These are phyloP conservation scores for Pseudocercospora cruenta DNA, from an alignment of 2,329 filamentous ascomycete genomes.

Conservation along the genomic window DNA sequence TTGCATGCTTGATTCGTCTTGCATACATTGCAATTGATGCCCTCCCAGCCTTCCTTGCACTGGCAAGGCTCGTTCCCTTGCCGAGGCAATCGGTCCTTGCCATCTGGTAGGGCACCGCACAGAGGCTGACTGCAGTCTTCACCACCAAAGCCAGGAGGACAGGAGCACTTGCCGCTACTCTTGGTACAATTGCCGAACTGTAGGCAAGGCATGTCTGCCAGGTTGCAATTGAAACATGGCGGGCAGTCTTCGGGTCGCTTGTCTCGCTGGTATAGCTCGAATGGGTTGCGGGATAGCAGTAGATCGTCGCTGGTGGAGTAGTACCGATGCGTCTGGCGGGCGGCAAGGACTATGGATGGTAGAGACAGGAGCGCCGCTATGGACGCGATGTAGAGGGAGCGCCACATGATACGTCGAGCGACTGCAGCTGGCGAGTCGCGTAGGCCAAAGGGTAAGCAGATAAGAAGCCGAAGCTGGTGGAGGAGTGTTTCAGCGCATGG, in stretches of 20 bases:
- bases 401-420: conserved; percentile 32
- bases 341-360: conserved; percentile 25
- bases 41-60: conserved; percentile 91
- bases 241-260: conserved; percentile 77
- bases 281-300: conserved; percentile 27
- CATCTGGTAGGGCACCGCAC: conserved; percentile 84
- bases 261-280: conserved; percentile 61
- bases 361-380: conserved; percentile 30
- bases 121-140: conserved; percentile 91
- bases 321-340: conserved; percentile 30
- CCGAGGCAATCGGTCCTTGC: conserved; percentile 76
- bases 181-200: conserved; percentile 90
- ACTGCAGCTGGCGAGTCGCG: conserved; percentile 3
- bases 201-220: conserved; percentile 87
- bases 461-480: background rate
- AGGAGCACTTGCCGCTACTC: conserved; percentile 89
- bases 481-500: background rate
- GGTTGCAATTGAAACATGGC: conserved; percentile 96
- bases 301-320: conserved; percentile 37
- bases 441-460: background rate
- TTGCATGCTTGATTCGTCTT: conserved; percentile 81
- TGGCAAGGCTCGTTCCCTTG: conserved; percentile 68
- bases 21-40: conserved; percentile 97
- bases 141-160: conserved; percentile 88
- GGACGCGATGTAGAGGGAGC: conserved; percentile 26